These are phyloP conservation scores for Sonneratia caseolaris DNA, from an alignment of 345 rosid genomes.

Conservation along the genomic window DNA sequence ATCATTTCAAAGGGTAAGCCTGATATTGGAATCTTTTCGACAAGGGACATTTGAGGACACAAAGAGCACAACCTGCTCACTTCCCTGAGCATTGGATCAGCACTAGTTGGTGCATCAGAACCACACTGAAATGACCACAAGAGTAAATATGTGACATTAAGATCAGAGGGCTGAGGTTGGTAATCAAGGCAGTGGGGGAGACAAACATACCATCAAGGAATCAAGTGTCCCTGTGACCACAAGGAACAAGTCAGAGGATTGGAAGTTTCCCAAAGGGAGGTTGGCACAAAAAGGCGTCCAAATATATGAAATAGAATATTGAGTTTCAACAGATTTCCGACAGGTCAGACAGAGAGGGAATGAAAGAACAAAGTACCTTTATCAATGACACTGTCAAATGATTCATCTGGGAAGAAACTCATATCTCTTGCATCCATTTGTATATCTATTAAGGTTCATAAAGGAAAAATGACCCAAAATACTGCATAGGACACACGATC, in stretches of 20 bases:
- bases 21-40: background rate
- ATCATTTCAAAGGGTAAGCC: background rate
- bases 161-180: constrained; percentile 2
- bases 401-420: constrained; percentile 68
- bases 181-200: constrained; percentile 12
- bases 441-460: constrained; percentile 41
- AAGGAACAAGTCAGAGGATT: constrained; percentile 8
- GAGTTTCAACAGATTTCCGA: constrained; percentile 1
- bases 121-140: constrained; percentile 52
- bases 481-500: background rate
- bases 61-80: constrained; percentile 66
- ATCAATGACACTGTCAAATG: constrained; percentile 65
- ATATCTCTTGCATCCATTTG: constrained; percentile 91
- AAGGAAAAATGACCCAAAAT: constrained; percentile 18
- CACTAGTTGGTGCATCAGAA: constrained; percentile 66
- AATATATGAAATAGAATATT: constrained; percentile 9
- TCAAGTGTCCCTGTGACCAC: constrained; percentile 71
- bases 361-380: constrained; percentile 40
- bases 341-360: background rate
- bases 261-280: constrained; percentile 9
- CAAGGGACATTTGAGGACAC: background rate
- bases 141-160: constrained; percentile 12
- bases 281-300: constrained; percentile 11
- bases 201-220: constrained; percentile 82
- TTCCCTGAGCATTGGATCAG: constrained; percentile 82